Conservation (phyloP, 2,329 filamentous ascomycete genomes). For the Fusarium chaquense region DNA sequence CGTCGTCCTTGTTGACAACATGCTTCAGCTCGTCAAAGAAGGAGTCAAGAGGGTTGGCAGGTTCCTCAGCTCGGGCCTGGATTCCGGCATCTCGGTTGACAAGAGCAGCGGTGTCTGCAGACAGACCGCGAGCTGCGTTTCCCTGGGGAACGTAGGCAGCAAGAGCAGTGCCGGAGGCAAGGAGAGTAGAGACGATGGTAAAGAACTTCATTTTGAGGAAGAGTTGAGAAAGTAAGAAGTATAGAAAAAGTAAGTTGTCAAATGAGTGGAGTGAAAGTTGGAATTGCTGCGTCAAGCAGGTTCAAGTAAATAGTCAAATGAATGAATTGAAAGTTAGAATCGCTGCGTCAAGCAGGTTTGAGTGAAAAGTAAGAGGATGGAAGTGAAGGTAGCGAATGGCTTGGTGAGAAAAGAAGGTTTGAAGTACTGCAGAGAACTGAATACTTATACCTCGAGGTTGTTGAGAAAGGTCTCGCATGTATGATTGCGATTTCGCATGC, state of each 20-base stretch:
- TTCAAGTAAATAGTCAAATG: neutral
- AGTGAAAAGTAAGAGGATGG: neutral
- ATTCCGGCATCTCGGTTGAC: neutral
- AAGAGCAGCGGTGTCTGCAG: neutral
- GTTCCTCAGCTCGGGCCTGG: neutral
- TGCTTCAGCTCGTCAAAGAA: neutral
- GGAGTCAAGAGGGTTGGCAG: neutral
- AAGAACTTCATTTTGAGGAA: constrained; percentile 4
- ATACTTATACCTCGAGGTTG: neutral
- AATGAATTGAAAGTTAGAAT: neutral
- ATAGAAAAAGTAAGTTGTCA: neutral
- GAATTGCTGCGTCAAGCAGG: neutral
- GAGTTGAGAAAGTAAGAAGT: neutral
- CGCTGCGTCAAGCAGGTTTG: neutral
- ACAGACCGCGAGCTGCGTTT: neutral
- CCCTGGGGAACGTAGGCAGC: neutral
- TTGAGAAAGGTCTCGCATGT: neutral
- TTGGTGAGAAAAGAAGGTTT: neutral
- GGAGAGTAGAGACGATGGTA: neutral
- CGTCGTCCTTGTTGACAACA: neutral
- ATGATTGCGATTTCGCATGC: neutral
- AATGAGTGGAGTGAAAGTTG: neutral
- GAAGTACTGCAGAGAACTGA: neutral
- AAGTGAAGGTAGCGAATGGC: neutral
- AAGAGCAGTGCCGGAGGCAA: neutral